Evolutionary conservation across 2,329 filamentous ascomycete genomes (phyloP).

Genomic region (Neobulgaria alba): DNA sequence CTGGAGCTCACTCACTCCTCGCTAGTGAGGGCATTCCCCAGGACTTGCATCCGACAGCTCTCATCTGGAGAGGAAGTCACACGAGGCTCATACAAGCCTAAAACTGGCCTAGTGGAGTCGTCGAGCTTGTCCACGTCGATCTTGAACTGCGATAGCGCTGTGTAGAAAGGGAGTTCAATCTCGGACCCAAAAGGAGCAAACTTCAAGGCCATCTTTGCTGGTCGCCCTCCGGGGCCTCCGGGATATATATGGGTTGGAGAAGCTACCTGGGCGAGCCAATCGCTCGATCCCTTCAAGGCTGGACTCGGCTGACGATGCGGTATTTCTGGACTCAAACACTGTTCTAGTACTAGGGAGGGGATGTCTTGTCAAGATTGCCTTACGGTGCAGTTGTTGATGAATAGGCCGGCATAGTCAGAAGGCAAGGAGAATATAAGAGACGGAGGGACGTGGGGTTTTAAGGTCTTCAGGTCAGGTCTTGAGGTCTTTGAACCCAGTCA

Average conservation of each 20-base stretch:
- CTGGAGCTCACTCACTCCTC: slow-evolving; percentile 55
- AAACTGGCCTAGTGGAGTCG: slow-evolving; percentile 77
- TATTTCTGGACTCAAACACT: too few species aligned
- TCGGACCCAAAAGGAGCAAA: slow-evolving; percentile 90
- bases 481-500: too few species aligned
- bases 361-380: too few species aligned
- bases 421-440: too few species aligned
- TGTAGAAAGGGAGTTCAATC: slow-evolving; percentile 93
- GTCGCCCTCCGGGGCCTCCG: too few species aligned
- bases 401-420: too few species aligned
- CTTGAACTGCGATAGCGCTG: slow-evolving; percentile 83
- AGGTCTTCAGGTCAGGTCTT: too few species aligned
- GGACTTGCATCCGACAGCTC: slow-evolving; percentile 83
- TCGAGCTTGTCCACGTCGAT: slow-evolving; percentile 96
- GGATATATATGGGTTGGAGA: not conserved
- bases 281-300: not conserved
- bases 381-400: too few species aligned
- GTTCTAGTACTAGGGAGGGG: too few species aligned
- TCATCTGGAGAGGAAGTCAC: slow-evolving; percentile 60
- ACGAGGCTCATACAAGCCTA: slow-evolving; percentile 84
- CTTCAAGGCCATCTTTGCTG: slow-evolving; percentile 43
- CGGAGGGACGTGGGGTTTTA: too few species aligned
- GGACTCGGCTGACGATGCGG: too few species aligned
- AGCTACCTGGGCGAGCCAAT: slow-evolving; percentile 1
- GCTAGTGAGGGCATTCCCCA: slow-evolving; percentile 75